These are phyloP conservation scores for Cryphonectria parasitica DNA, from an alignment of 2,329 filamentous ascomycete genomes.

Conservation along the genomic window DNA sequence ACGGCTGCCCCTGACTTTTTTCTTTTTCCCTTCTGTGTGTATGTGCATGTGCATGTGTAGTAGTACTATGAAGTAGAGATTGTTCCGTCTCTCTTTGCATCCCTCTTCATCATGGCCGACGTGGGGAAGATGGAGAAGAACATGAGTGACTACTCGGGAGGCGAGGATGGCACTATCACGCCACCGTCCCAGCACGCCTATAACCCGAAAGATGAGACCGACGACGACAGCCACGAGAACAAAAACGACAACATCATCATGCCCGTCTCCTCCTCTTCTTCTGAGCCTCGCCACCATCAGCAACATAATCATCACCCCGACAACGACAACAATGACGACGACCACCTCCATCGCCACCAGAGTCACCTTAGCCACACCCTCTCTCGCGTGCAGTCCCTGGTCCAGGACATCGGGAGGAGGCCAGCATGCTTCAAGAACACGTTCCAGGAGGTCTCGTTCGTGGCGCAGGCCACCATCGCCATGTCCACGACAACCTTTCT, in stretches of 20 bases:
- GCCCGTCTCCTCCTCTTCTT: not conserved
- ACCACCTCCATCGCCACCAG: not conserved
- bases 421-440: slow-evolving; percentile 66
- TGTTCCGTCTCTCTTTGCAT: not conserved
- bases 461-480: slow-evolving; percentile 68
- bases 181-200: slow-evolving; percentile 5
- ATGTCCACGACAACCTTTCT: slow-evolving; percentile 66
- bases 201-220: not conserved
- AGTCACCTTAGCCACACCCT: slow-evolving; percentile 2
- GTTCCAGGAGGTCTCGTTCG: slow-evolving; percentile 66
- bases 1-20: not conserved
- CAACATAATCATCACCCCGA: not conserved
- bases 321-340: not conserved
- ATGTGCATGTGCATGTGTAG: not conserved
- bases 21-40: not conserved
- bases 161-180: slow-evolving; percentile 15
- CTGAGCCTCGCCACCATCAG: not conserved
- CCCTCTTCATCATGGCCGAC: slow-evolving; percentile 1
- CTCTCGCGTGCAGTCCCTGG: slow-evolving; percentile 25
- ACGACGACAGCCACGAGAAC: not conserved
- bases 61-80: not conserved
- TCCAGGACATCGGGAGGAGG: slow-evolving; percentile 41
- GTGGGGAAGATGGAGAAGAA: not conserved
- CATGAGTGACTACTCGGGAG: not conserved
- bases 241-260: not conserved